Evolutionary conservation across 805 yeast genomes (phyloP).

Genomic region (Hanseniaspora mollemarum): DNA sequence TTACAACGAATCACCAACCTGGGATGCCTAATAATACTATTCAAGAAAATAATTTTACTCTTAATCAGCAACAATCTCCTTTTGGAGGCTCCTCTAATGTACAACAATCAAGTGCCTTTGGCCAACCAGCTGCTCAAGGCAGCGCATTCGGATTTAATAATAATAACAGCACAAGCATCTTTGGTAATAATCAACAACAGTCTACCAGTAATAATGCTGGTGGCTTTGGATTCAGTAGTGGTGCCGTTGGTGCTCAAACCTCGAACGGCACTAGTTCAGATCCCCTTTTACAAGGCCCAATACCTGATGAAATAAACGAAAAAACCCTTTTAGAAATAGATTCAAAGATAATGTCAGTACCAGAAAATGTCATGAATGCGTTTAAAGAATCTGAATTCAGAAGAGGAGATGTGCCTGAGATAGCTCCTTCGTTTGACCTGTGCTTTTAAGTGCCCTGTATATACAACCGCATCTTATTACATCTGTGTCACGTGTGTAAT

Average conservation of each 20-base stretch:
- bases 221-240: no score
- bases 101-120: constrained; percentile 13
- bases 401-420: constrained; percentile 13
- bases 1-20: background rate
- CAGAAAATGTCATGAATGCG: background rate
- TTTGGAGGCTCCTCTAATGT: background rate
- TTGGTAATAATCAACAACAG: background rate
- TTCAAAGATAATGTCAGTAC: background rate
- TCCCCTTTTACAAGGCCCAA: background rate
- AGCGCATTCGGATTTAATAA: constrained; percentile 11
- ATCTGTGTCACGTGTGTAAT: background rate
- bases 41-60: background rate
- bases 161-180: constrained; percentile 3
- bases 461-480: background rate
- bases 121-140: constrained; percentile 10
- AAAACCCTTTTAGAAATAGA: background rate
- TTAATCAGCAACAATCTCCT: background rate
- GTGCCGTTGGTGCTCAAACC: no score
- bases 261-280: background rate
- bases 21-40: background rate
- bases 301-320: background rate
- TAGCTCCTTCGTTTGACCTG: constrained; percentile 2
- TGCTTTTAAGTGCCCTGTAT: background rate
- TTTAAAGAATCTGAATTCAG: constrained; percentile 1
- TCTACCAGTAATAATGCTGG: background rate